These are phyloP conservation scores for Aphanoascus verrucosus DNA, from an alignment of 2,329 filamentous ascomycete genomes.

Conservation along the genomic window DNA sequence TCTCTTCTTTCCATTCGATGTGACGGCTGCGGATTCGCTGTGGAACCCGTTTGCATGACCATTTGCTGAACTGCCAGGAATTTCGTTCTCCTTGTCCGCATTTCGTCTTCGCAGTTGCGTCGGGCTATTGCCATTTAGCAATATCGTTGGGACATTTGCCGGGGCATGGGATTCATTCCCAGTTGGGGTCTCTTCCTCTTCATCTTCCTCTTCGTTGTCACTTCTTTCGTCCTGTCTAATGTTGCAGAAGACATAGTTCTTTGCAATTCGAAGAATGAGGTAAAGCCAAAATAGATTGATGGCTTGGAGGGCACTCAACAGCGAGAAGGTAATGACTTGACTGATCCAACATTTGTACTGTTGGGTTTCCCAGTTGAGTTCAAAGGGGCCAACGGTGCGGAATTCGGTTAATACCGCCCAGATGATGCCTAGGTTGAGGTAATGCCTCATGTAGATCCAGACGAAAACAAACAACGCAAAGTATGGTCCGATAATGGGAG, in stretches of 20 bases:
- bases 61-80: neutral
- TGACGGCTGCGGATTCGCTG: neutral
- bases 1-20: slow-evolving; percentile 1
- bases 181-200: slow-evolving; percentile 18
- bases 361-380: slow-evolving; percentile 40
- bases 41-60: neutral
- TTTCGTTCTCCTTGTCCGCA: slow-evolving; percentile 6
- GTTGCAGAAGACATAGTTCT: slow-evolving; percentile 34
- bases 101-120: neutral
- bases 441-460: slow-evolving; percentile 88
- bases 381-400: slow-evolving; percentile 38
- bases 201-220: slow-evolving; percentile 37
- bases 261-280: slow-evolving; percentile 36
- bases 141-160: slow-evolving; percentile 5
- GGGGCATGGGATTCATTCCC: neutral
- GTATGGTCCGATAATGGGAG: slow-evolving; percentile 66
- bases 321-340: slow-evolving; percentile 37
- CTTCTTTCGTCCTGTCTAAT: slow-evolving; percentile 36
- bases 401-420: slow-evolving; percentile 40
- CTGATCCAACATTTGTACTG: slow-evolving; percentile 42
- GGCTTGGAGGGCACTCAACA: slow-evolving; percentile 37
- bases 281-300: slow-evolving; percentile 40
- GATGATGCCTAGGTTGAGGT: slow-evolving; percentile 41
- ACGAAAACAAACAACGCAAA: slow-evolving; percentile 69
- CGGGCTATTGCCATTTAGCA: slow-evolving; percentile 6